phyloP scores from a whole-genome alignment of 177 flowering plant species.

The Vitis hybrid region DNA sequence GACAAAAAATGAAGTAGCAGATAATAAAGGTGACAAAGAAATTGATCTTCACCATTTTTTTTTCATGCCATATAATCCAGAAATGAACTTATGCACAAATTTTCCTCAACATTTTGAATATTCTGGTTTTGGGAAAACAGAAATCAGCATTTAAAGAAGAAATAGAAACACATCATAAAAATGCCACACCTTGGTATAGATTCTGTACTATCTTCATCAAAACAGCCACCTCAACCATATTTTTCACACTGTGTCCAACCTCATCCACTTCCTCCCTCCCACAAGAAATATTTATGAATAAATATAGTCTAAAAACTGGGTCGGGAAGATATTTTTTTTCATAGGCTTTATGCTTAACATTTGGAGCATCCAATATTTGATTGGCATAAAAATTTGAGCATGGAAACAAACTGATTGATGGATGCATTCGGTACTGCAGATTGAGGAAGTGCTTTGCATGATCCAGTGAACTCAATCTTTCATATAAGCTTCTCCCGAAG shows the following conservation, averaged over 20 bases:
- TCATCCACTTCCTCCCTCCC: conserved; percentile 45
- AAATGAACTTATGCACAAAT: too few relatives aligned
- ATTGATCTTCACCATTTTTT: too few relatives aligned
- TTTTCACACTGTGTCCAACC: conserved; percentile 37
- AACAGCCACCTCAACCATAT: conserved; percentile 52
- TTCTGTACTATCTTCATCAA: conserved; percentile 28
- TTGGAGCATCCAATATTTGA: conserved; percentile 43
- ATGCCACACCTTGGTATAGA: conserved; percentile 39
- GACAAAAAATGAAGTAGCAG: not conserved
- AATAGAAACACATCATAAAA: not conserved
- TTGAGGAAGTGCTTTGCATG: conserved; percentile 44
- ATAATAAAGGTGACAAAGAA: too few relatives aligned
- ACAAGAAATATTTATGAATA: conserved; percentile 42
- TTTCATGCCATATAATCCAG: too few relatives aligned
- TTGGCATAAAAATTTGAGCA: conserved; percentile 42
- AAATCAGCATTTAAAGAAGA: too few relatives aligned
- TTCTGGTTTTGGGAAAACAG: too few relatives aligned
- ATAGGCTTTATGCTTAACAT: conserved; percentile 29
- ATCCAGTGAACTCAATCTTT: conserved; percentile 42
- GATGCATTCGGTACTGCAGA: conserved; percentile 72
- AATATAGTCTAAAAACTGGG: conserved; percentile 56
- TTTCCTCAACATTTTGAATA: too few relatives aligned
- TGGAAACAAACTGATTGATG: conserved; percentile 65
- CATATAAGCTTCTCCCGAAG: conserved; percentile 61
- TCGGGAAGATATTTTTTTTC: conserved; percentile 30